phyloP scores from a whole-genome alignment of 306 rosid genomes.

The Malus sylvestris region DNA sequence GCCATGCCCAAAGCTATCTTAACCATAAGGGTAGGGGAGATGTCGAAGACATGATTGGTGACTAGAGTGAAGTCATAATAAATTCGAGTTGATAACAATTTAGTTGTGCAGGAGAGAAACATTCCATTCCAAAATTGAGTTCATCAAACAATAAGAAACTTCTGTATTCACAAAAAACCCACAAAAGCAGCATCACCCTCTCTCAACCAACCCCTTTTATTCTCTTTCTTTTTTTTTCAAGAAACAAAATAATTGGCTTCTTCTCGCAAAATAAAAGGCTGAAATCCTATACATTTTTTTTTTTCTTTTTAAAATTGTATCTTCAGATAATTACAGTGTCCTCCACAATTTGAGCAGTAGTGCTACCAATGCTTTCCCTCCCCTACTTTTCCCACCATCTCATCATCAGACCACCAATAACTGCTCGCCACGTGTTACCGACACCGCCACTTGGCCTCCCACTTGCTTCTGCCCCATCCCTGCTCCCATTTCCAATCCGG shows the following conservation, averaged over 20 bases:
- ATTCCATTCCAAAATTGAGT: background rate
- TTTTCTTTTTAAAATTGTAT: background rate
- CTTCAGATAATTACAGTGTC: slow-evolving; percentile 23
- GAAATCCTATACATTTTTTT: background rate
- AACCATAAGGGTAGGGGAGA: too few relatives aligned
- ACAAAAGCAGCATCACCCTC: background rate
- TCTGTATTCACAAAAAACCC: background rate
- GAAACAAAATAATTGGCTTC: background rate
- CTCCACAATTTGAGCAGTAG: background rate
- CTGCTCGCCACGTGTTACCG: slow-evolving; percentile 23
- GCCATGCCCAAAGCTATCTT: too few relatives aligned
- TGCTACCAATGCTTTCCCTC: background rate
- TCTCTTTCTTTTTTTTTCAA: background rate
- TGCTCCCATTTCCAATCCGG: slow-evolving; percentile 9
- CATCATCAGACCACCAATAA: slow-evolving; percentile 11
- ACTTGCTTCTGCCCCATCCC: slow-evolving; percentile 13
- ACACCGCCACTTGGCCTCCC: slow-evolving; percentile 6
- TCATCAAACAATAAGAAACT: background rate
- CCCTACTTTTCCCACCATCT: background rate
- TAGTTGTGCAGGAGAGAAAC: background rate
- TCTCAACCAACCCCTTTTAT: background rate
- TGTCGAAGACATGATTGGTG: too few relatives aligned
- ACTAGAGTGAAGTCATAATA: too few relatives aligned
- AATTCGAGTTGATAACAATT: too few relatives aligned
- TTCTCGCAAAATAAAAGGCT: background rate